Base-by-base conservation (phyloP, 768 basidiomycete genomes). In the Leccinum boreale region DNA sequence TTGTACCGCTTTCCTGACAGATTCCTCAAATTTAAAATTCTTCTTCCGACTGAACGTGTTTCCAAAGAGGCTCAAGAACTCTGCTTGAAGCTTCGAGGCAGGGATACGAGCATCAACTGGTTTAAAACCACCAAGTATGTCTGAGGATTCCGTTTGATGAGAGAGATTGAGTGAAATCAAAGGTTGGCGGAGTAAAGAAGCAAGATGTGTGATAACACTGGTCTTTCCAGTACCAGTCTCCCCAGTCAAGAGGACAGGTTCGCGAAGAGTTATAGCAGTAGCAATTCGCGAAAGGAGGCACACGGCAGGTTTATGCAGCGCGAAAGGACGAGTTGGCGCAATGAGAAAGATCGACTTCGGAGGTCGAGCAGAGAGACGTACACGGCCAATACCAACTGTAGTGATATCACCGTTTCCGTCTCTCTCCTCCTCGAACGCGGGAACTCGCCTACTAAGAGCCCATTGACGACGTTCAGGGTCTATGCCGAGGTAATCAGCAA, bases 181-280 rank as follows among this genome's bases (percentile, higher is more conserved):
- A 0, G 87, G 85, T 11, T 84, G 82, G 7, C 80, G 81, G 28
- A 97, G 80, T n/a, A 90, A 72, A 2, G 86, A 80, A 11, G 97
- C 89, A 29, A 98, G 79, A 65, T 97, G 86, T 3, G 94, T 90
- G 15, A 99, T 84, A 19, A 86, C 82, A 53, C 94, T 95, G 0
- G 97, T 99, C 74, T 99, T 99, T 14, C 97, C 97, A 1, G 97
- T 99, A n/a, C 97, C 97, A 2, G 97, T 99, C 77, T 99, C 97
- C 48, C 97, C 97, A 0, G 94, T 94, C 24, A 99, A 81, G 8
- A 99, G 81, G 5, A 95, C 78, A 5, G 97, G 94, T 67, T 99
- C 97, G 14, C 74, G 74, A 48, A 89, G 77, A 0, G 86, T 78
- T 48, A 94, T 78, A 0, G 89, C 83, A 21, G 84, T 85, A 3